Base-by-base conservation (phyloP, 371 early-diverging fungal genomes). In the Chytridium lagenaria region DNA sequence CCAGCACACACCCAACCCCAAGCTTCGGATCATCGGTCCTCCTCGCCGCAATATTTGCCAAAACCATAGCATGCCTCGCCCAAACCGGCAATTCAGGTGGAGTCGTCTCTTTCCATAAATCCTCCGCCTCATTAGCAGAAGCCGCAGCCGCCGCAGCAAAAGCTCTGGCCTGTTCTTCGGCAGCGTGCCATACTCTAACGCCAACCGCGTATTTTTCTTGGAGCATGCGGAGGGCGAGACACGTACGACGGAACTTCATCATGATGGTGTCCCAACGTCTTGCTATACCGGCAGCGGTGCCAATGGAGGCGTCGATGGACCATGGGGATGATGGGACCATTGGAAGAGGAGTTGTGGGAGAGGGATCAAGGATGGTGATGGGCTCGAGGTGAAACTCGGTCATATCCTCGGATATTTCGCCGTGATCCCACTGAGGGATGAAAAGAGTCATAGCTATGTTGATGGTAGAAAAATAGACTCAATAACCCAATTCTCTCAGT, bases 11-110 rank as follows among this genome's bases (percentile, higher is more conserved):
- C n/a, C 82, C 82, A 38, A 81, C 82, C 28, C 82, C 82, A 2
- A 81, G 71, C 61, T 81, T 81, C 22, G 78, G 75, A 63, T 81
- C 82, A 69, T 81, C 82, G 12, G 82, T 81, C 50, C 82, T 57
- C 72, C 74, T 77, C 15, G 82, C 75, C 30, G 82, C 82, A 61
- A 81, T 81, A 61, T 81, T 80, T 19, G 82, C 82, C 12, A 81
- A 44, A n/a, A 81, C 78, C 73, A 81, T 78, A 15, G 82, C 82
- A 67, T 81, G 82, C 22, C 72, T 66, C 19, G 59, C 72, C 72
- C 73, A 61, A 3, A 30, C 15, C 57, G 67, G 66, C 19, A 64
- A 10, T 16, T 51, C 34, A 26, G 30, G 15, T 2, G 10, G 40
- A 10, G 34, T 5, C 15, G 34, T 59, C 59, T 57, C 61, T 33